These are phyloP conservation scores for Debaryomyces coudertii DNA, from an alignment of 1,139 yeast genomes.

Conservation along the genomic window DNA sequence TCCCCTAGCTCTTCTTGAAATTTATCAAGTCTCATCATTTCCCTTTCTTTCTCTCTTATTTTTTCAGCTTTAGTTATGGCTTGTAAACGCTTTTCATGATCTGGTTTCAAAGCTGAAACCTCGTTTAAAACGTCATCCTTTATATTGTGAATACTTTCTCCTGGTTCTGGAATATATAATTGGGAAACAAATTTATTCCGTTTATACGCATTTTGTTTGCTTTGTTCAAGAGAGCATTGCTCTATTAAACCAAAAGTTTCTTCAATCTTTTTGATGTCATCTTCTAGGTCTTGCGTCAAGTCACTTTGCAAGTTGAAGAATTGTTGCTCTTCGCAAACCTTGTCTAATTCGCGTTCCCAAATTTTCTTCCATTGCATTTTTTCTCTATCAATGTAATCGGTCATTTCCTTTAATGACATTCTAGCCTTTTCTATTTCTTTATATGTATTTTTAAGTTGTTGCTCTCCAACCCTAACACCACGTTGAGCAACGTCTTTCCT, in stretches of 20 bases:
- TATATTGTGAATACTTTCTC: slow-evolving; percentile 62
- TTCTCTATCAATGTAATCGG: slow-evolving; percentile 66
- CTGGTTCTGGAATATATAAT: slow-evolving; percentile 62
- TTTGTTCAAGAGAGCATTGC: slow-evolving; percentile 80
- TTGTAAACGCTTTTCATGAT: slow-evolving; percentile 81
- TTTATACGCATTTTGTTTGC: slow-evolving; percentile 38
- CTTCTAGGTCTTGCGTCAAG: slow-evolving; percentile 74
- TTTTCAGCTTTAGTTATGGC: slow-evolving; percentile 90
- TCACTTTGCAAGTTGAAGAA: slow-evolving; percentile 89
- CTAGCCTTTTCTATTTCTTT: slow-evolving; percentile 68
- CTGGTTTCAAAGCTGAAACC: slow-evolving; percentile 77
- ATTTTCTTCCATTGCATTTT: slow-evolving; percentile 86
- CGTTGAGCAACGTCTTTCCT: slow-evolving; percentile 91
- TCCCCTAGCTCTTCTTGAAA: slow-evolving; percentile 88
- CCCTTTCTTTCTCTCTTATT: slow-evolving; percentile 72
- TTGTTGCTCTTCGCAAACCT: slow-evolving; percentile 92
- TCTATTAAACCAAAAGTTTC: slow-evolving; percentile 84
- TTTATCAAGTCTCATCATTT: slow-evolving; percentile 57
- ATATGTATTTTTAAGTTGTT: slow-evolving; percentile 67
- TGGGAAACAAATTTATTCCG: slow-evolving; percentile 44
- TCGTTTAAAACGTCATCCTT: slow-evolving; percentile 82
- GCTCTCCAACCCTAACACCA: slow-evolving; percentile 80
- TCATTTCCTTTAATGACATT: slow-evolving; percentile 53
- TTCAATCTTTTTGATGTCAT: slow-evolving; percentile 75
- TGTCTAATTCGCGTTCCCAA: slow-evolving; percentile 91